phyloP scores from a whole-genome alignment of 2,329 filamentous ascomycete species.

The Endothia cerciana region DNA sequence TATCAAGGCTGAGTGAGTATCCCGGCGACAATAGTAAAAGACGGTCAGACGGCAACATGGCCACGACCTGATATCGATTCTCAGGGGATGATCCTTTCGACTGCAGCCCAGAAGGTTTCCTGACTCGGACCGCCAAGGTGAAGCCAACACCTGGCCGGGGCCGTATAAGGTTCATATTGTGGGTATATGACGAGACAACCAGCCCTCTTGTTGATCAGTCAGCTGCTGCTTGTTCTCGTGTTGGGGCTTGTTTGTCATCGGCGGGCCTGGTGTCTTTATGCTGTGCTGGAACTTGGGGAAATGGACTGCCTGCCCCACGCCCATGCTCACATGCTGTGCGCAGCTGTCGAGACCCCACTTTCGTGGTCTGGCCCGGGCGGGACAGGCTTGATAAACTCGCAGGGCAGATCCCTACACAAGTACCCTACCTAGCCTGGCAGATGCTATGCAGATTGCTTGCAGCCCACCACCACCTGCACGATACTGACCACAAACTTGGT shows the following conservation, averaged over 20 bases:
- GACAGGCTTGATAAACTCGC: background rate
- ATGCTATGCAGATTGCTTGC: conserved; percentile 12
- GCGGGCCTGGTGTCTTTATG: background rate
- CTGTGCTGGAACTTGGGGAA: background rate
- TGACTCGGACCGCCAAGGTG: background rate
- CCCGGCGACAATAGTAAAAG: background rate
- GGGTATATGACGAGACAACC: background rate
- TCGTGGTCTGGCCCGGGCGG: conserved; percentile 1
- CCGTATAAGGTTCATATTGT: background rate
- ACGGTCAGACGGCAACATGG: background rate
- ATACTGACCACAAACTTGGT: conserved; percentile 8
- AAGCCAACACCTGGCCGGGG: background rate
- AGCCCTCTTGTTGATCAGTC: background rate
- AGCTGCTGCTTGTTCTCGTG: background rate
- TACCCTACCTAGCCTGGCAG: background rate
- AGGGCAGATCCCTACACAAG: conserved; percentile 12
- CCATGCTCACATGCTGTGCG: background rate
- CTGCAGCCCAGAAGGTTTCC: background rate
- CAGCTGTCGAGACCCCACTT: background rate
- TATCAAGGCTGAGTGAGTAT: background rate
- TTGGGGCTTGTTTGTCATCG: background rate
- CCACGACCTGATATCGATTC: background rate
- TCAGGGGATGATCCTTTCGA: background rate
- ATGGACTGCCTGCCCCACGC: background rate
- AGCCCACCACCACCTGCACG: conserved; percentile 14